A percentile compares a stretch with the other conserved stretches of the same genome.
Conservation (phyloP, 371 early-diverging fungal species). For the Amoeboaphelidium occidentale region DNA sequence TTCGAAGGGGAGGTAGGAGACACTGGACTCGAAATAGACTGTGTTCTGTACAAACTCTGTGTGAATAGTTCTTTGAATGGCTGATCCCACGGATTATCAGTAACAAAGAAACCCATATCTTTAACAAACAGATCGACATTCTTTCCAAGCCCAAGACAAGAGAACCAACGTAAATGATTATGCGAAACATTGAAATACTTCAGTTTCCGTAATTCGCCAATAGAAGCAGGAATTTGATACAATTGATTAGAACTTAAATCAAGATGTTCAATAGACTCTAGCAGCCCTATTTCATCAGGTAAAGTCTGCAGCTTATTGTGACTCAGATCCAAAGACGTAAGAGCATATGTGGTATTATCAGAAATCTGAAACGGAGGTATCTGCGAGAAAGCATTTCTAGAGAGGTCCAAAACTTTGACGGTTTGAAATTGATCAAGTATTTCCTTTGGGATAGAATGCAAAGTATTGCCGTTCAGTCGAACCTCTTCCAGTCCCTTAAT, state of each 20-base stretch:
- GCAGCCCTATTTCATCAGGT: not conserved
- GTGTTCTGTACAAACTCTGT: not conserved
- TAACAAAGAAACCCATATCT: not conserved
- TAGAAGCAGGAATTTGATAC: not conserved
- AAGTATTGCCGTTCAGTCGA: too few relatives aligned
- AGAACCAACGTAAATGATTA: not conserved
- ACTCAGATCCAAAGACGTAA: too few relatives aligned
- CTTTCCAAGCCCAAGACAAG: not conserved
- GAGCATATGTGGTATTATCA: too few relatives aligned
- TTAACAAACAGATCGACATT: not conserved
- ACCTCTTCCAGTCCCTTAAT: too few relatives aligned
- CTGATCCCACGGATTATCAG: not conserved
- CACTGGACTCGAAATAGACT: not conserved
- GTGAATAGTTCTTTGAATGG: not conserved
- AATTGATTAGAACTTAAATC: not conserved
- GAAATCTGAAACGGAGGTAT: too few relatives aligned
- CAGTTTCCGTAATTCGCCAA: not conserved
- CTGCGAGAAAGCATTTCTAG: too few relatives aligned
- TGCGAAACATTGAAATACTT: not conserved
- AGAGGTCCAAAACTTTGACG: too few relatives aligned
- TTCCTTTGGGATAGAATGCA: too few relatives aligned
- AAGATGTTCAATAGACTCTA: not conserved
- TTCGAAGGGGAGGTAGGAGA: not conserved
- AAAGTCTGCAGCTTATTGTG: not conserved
- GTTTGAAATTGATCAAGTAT: too few relatives aligned